Conservation (phyloP, 108 stramenopile genomes). For the Cyclotella baltica region DNA sequence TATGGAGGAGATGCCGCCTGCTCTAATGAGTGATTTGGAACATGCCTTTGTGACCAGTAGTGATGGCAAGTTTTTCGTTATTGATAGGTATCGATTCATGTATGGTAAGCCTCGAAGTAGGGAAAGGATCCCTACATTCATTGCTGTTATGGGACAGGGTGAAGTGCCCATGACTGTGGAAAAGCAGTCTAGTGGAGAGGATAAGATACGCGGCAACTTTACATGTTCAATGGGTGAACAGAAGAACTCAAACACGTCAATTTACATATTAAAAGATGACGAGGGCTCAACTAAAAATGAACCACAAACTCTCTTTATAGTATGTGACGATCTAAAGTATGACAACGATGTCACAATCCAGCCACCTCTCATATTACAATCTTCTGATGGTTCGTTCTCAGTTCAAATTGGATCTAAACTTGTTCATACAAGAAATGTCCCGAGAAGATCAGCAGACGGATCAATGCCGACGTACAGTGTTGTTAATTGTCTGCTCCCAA, state of each 20-base stretch:
- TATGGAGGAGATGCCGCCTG: slow-evolving; percentile 25
- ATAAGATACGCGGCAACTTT: slow-evolving; percentile 34
- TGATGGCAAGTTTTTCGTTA: slow-evolving; percentile 42
- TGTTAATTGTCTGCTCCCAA: slow-evolving; percentile 36
- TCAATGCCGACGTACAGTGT: not conserved
- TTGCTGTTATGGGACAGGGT: slow-evolving; percentile 43
- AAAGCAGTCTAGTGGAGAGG: slow-evolving; percentile 29
- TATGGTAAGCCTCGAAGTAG: not conserved
- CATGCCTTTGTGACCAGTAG: slow-evolving; percentile 45
- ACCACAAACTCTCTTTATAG: slow-evolving; percentile 40
- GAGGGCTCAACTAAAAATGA: slow-evolving; percentile 17
- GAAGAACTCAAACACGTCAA: slow-evolving; percentile 24
- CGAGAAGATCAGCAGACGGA: not conserved
- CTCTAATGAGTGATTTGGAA: slow-evolving; percentile 49
- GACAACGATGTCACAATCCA: slow-evolving; percentile 43
- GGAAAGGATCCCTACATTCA: slow-evolving; percentile 8
- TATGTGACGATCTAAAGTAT: slow-evolving; percentile 41
- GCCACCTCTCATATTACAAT: slow-evolving; percentile 40
- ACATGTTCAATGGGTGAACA: slow-evolving; percentile 41
- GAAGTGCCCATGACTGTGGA: slow-evolving; percentile 33
- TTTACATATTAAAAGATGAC: slow-evolving; percentile 25
- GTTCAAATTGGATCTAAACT: slow-evolving; percentile 40
- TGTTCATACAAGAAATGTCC: slow-evolving; percentile 19
- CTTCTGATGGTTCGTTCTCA: slow-evolving; percentile 36
- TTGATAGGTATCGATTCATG: slow-evolving; percentile 42